Evolutionary conservation across 1,284 basidiomycete genomes (phyloP).

Genomic region (Cutaneotrichosporon daszewskae): DNA sequence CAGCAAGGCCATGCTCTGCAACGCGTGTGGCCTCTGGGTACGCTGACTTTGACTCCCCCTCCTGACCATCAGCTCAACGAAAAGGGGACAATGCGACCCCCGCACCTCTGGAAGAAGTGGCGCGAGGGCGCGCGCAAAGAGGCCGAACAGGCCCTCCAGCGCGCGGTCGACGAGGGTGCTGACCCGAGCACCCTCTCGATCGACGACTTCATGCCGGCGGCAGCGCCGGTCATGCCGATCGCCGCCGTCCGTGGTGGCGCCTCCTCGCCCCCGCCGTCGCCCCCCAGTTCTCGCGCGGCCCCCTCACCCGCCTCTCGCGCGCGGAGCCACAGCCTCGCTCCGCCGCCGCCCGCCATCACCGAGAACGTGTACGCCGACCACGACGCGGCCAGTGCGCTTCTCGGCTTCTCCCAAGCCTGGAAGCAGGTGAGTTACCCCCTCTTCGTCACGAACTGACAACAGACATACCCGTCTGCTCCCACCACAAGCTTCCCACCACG

Average conservation of each 20-base stretch:
- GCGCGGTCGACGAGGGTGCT: conserved; percentile 1
- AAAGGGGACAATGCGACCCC: conserved; percentile 2
- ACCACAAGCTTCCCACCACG: too few species aligned
- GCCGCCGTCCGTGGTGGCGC: background rate
- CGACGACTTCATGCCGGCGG: conserved; percentile 1
- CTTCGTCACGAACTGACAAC: too few species aligned
- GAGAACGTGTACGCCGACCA: too few species aligned
- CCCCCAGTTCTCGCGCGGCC: too few species aligned
- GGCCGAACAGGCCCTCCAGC: background rate
- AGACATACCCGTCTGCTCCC: too few species aligned
- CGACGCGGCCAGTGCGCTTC: too few species aligned
- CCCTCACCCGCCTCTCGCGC: too few species aligned
- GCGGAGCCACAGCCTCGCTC: too few species aligned
- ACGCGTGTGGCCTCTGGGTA: conserved; percentile 20
- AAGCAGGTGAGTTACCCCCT: too few species aligned
- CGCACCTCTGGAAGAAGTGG: conserved; percentile 3
- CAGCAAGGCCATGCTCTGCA: conserved; percentile 13
- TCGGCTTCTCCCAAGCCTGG: too few species aligned
- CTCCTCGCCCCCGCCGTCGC: background rate
- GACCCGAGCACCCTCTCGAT: background rate
- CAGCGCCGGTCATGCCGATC: conserved; percentile 4
- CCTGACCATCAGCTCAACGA: conserved; percentile 2
- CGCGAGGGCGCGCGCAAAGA: background rate
- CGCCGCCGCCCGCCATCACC: too few species aligned
- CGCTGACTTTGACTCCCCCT: background rate